Evolutionary conservation across 1,284 basidiomycete genomes (phyloP).

Genomic region (Tremellales sp.): DNA sequence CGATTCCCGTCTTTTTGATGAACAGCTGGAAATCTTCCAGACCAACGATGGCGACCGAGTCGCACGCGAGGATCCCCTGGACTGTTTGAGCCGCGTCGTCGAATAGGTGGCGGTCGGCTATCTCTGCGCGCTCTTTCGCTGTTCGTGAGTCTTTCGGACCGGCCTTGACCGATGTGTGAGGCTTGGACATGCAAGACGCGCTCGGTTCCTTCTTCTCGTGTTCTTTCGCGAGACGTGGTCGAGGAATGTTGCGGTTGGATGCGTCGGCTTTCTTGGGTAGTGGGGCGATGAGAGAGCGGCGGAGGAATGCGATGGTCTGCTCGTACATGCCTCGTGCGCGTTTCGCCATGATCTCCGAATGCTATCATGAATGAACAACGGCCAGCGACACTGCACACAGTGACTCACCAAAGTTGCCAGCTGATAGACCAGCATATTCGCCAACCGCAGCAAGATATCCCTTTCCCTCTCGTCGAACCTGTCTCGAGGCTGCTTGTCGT

Average conservation of each 20-base stretch:
- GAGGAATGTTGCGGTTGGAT: background rate
- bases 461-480: constrained; percentile 28
- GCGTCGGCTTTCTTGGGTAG: background rate
- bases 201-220: background rate
- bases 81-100: constrained; percentile 31
- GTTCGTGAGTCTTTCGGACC: constrained; percentile 28
- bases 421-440: constrained; percentile 45
- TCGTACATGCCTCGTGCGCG: constrained; percentile 31
- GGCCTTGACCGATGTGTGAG: constrained; percentile 19
- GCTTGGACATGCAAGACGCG: background rate
- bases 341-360: constrained; percentile 29
- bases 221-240: background rate
- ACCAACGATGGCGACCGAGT: constrained; percentile 33
- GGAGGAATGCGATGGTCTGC: constrained; percentile 37
- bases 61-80: constrained; percentile 29
- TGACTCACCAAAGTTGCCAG: constrained; percentile 33
- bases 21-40: constrained; percentile 38
- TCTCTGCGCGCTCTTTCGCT: constrained; percentile 16
- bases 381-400: background rate
- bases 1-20: constrained; percentile 19
- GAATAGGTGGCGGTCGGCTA: constrained; percentile 20
- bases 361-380: constrained; percentile 13
- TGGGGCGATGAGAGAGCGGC: constrained; percentile 28
- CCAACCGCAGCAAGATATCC: constrained; percentile 33
- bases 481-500: constrained; percentile 22